Evolutionary conservation across 2,329 filamentous ascomycete species (phyloP).

Genomic region (Fusarium sp.): DNA sequence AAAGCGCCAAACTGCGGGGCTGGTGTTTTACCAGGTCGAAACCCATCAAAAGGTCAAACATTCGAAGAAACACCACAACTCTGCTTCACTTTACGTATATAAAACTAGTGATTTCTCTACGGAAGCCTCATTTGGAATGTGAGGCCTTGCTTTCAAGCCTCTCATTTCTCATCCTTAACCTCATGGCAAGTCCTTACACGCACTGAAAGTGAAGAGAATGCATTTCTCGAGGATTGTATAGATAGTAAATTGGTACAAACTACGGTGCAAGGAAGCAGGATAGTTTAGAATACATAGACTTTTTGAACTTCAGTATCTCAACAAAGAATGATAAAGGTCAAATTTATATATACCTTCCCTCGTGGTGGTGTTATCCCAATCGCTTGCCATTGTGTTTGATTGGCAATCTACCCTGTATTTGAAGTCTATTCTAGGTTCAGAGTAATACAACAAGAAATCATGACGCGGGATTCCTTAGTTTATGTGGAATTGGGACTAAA

Average conservation of each 20-base stretch:
- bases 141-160: no score
- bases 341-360: no score
- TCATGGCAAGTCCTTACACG: no score
- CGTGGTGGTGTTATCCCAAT: not conserved
- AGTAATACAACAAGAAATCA: not conserved
- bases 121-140: no score
- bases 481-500: not conserved
- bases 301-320: accelerated
- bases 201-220: no score
- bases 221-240: no score
- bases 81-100: not conserved
- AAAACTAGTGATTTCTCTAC: not conserved
- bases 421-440: not conserved
- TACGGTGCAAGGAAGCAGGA: no score
- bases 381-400: no score
- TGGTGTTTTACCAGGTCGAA: not conserved
- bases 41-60: not conserved
- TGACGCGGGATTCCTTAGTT: not conserved
- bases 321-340: accelerated
- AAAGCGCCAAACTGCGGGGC: constrained; percentile 18
- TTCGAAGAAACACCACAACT: not conserved
- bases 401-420: not conserved
- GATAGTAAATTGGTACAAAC: no score
- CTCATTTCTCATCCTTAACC: no score
- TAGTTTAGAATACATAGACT: accelerated